Conservation (phyloP, 2,329 filamentous ascomycete genomes). For the Chaetoscypha palmicola region DNA sequence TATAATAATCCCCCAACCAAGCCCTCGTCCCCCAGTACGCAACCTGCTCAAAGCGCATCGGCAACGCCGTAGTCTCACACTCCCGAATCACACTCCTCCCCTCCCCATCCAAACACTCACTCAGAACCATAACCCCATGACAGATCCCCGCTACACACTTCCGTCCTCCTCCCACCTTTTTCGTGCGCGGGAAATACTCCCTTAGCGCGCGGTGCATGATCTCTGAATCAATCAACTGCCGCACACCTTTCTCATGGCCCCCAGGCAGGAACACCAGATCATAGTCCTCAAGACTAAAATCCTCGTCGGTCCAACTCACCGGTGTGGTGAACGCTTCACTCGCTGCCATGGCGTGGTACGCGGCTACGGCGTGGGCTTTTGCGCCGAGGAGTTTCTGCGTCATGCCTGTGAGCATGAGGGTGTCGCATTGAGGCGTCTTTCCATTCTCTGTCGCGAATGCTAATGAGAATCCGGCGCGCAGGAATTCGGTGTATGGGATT, state of each 20-base stretch:
- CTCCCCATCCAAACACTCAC: slow-evolving; percentile 34
- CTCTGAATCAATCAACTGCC: slow-evolving; percentile 44
- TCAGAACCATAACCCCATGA: slow-evolving; percentile 46
- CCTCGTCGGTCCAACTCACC: slow-evolving; percentile 38
- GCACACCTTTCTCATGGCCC: slow-evolving; percentile 46
- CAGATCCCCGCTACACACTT: slow-evolving; percentile 44
- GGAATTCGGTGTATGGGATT: slow-evolving; percentile 42
- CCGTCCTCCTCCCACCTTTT: slow-evolving; percentile 35
- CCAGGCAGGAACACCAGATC: slow-evolving; percentile 45
- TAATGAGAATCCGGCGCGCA: slow-evolving; percentile 40
- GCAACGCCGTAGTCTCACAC: slow-evolving; percentile 42
- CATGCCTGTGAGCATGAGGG: slow-evolving; percentile 41
- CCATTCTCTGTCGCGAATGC: slow-evolving; percentile 45
- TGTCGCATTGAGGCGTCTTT: slow-evolving; percentile 41
- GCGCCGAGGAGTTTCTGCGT: slow-evolving; percentile 45
- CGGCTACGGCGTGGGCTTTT: slow-evolving; percentile 33
- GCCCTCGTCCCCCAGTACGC: slow-evolving; percentile 43
- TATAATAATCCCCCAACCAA: slow-evolving; percentile 49
- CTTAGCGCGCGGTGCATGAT: slow-evolving; percentile 38
- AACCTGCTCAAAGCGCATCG: slow-evolving; percentile 41
- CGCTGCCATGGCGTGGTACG: slow-evolving; percentile 39
- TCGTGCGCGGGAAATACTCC: slow-evolving; percentile 42
- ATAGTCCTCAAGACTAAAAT: slow-evolving; percentile 39
- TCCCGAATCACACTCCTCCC: slow-evolving; percentile 34
- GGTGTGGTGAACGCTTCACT: slow-evolving; percentile 38